Conservation (phyloP, 2,329 filamentous ascomycete species). For the Fusarium mangiferae region DNA sequence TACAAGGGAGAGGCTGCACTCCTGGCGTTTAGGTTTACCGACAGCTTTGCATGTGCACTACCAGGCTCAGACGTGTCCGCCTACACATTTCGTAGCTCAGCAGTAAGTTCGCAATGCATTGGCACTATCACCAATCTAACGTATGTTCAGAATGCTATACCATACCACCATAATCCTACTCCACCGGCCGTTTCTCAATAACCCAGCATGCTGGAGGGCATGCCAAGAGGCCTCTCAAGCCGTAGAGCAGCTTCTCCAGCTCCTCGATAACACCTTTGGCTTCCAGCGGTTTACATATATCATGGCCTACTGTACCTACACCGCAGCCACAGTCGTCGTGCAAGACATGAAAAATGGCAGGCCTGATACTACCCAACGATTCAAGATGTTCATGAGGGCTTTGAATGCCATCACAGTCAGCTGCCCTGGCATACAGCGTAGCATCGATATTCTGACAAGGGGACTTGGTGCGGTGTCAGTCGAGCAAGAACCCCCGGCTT, state of each 20-base stretch:
- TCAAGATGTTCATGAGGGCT: not conserved
- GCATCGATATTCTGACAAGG: not conserved
- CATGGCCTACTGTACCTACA: conserved; percentile 5
- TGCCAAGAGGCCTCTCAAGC: not conserved
- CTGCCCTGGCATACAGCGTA: not conserved
- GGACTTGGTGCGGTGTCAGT: not conserved
- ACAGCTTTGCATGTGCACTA: fast-evolving
- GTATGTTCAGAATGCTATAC: not conserved
- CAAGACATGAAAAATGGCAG: not conserved
- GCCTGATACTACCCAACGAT: not conserved
- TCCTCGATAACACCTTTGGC: not conserved
- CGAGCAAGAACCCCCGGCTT: too few species aligned
- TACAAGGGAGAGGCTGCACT: not conserved
- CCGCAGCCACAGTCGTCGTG: not conserved
- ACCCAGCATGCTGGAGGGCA: not conserved
- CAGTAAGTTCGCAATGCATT: not conserved
- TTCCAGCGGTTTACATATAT: not conserved
- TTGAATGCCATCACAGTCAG: not conserved
- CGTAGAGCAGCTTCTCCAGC: not conserved
- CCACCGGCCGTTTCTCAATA: not conserved
- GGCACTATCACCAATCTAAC: not conserved
- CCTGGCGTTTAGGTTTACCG: not conserved
- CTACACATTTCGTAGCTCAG: not conserved
- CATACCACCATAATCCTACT: not conserved
- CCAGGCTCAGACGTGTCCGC: not conserved